Conservation (phyloP, 768 basidiomycete genomes). For the Boletus rufocinnamomeus region DNA sequence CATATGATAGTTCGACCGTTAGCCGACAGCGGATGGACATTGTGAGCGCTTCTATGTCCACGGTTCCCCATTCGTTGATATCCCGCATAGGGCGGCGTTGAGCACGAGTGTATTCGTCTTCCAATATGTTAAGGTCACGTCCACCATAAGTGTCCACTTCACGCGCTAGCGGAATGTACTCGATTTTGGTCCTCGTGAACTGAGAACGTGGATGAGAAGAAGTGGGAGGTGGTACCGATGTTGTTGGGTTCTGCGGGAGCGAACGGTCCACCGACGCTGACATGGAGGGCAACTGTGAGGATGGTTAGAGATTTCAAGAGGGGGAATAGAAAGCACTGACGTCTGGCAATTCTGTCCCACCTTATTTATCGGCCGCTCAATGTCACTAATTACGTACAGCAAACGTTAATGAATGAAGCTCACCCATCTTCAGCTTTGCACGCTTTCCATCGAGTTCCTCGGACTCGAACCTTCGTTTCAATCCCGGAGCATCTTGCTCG, state of each 20-base stretch:
- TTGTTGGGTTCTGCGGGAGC: conserved; percentile 24
- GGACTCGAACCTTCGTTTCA: conserved; percentile 72
- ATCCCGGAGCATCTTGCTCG: conserved; percentile 62
- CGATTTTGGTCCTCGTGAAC: conserved; percentile 76
- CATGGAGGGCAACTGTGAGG: conserved; percentile 22
- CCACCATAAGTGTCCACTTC: conserved; percentile 79
- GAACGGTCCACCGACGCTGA: conserved; percentile 22
- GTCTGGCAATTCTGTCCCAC: conserved; percentile 50
- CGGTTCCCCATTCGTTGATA: conserved; percentile 82
- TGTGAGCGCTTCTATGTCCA: conserved; percentile 92
- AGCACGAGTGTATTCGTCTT: conserved; percentile 56
- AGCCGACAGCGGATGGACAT: conserved; percentile 90
- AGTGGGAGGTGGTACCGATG: conserved; percentile 32
- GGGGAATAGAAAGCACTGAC: conserved; percentile 36
- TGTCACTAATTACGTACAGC: conserved; percentile 29
- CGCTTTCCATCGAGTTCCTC: conserved; percentile 71
- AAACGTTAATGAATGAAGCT: conserved; percentile 34
- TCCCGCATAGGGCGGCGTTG: conserved; percentile 63
- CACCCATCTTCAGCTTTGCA: conserved; percentile 71
- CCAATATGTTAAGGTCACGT: conserved; percentile 69
- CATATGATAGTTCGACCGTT: conserved; percentile 83
- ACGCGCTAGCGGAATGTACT: conserved; percentile 81
- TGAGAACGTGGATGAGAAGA: conserved; percentile 46
- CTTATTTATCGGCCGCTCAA: conserved; percentile 28
- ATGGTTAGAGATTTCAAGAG: conserved; percentile 15